Conservation (phyloP, 768 basidiomycete species). For the Galerina marginata region DNA sequence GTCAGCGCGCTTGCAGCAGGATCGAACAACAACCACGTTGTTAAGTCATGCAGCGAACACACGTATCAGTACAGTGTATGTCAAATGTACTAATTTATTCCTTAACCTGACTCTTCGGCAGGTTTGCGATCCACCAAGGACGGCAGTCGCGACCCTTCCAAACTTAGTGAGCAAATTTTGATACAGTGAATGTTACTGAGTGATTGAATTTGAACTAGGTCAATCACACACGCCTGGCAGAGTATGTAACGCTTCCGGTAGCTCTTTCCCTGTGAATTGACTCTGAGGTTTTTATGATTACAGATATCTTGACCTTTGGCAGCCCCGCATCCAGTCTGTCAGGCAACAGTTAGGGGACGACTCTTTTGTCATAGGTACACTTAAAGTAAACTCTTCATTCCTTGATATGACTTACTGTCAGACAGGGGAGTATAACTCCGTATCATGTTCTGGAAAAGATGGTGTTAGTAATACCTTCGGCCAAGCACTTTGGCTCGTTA, state of each 20-base stretch:
- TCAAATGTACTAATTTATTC: background rate
- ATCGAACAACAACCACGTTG: constrained; percentile 44
- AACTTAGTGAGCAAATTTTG: constrained; percentile 43
- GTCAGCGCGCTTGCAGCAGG: constrained; percentile 55
- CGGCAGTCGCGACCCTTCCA: constrained; percentile 51
- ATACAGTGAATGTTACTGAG: background rate
- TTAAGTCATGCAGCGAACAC: constrained; percentile 55
- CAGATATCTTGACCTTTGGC: constrained; percentile 62
- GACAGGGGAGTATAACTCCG: constrained; percentile 60
- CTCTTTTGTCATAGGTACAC: constrained; percentile 51
- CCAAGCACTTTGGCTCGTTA: constrained; percentile 56
- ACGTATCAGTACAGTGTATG: constrained; percentile 59
- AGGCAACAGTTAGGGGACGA: constrained; percentile 53
- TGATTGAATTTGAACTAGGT: constrained; percentile 37
- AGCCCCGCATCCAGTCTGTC: constrained; percentile 53
- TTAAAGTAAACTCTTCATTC: background rate
- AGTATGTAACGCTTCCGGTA: constrained; percentile 33
- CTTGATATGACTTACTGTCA: background rate
- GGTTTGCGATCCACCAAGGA: constrained; percentile 49
- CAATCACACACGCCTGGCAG: constrained; percentile 55
- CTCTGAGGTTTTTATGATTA: background rate
- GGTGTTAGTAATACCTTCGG: constrained; percentile 60
- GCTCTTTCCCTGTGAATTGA: background rate
- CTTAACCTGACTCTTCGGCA: constrained; percentile 14
- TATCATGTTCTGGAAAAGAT: constrained; percentile 55